Percentiles rank a stretch among this genome's conserved stretches.
Evolutionary conservation across 768 basidiomycete genomes (phyloP).

Genomic region (Auriculariales sp.): DNA sequence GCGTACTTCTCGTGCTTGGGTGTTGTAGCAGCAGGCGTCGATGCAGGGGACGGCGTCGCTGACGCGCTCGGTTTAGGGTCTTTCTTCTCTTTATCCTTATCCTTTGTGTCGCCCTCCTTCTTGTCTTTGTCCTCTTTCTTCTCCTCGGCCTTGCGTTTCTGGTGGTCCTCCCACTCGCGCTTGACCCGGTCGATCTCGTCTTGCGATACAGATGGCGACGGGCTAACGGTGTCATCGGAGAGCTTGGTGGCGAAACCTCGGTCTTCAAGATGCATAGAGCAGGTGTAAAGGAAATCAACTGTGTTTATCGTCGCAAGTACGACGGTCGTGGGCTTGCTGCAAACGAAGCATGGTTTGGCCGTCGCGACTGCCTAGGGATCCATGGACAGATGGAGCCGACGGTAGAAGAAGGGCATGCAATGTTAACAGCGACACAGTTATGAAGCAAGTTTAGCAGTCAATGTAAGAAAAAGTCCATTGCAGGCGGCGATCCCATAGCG

Average conservation of each 20-base stretch:
- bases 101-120: conserved; percentile 13
- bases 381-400: background rate
- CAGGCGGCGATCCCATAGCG: no score
- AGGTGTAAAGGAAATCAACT: conserved; percentile 77
- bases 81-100: conserved; percentile 22
- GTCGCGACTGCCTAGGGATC: conserved; percentile 55
- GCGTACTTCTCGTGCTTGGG: conserved; percentile 52
- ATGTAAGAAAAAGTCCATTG: no score
- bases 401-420: no score
- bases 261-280: conserved; percentile 48
- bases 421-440: no score
- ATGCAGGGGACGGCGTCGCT: conserved; percentile 8
- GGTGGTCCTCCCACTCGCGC: conserved; percentile 66
- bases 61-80: conserved; percentile 21
- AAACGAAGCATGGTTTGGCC: conserved; percentile 61
- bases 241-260: conserved; percentile 10
- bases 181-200: conserved; percentile 71
- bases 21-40: conserved; percentile 6
- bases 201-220: no score
- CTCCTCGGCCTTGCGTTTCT: conserved; percentile 43
- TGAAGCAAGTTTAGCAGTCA: no score
- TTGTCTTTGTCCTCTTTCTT: conserved; percentile 32
- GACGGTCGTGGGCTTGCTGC: conserved; percentile 64
- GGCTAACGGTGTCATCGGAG: conserved; percentile 25
- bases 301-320: conserved; percentile 78